Evolutionary conservation across 2,329 filamentous ascomycete genomes (phyloP), one percentile per base, ranked within the genome.

Genomic region (Pseudogymnoascus sp.): DNA sequence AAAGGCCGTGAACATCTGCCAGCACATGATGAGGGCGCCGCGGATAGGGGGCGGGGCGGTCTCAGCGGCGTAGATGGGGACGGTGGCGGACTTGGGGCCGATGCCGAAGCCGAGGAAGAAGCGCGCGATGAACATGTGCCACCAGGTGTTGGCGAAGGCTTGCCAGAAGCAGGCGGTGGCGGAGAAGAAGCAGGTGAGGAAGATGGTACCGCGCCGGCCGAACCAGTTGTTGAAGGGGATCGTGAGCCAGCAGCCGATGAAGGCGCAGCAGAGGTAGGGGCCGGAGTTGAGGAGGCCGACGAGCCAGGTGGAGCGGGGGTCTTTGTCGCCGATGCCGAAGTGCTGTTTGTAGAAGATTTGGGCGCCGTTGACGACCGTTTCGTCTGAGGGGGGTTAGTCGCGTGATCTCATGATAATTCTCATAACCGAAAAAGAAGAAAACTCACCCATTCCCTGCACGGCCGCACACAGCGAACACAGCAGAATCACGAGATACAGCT

Each of bases 211-310:
- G 2, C 88, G 81, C 59, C 89, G 84, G 11, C 89, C 89, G 66
- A 91, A 87, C 65, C 71, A 77, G 62, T 85, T 83, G 75, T 91
- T 91, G 73, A 91, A 81, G 0, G 89, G 89, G 38, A 87, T 84
- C 0, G 87, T 90, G 56, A 88, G 77, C 89, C 89, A 91, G 74
- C 88, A 91, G 19, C 88, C 87, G 59, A 88, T 73, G 46, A 90
- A 75, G 3, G 87, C 86, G 67, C 85, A 90, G 75, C 85, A 85
- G 22, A 90, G 80, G 67, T 88, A 87, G 0, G 84, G 84, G 0
- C 81, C 81, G 0, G 78, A 79, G 70, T 90, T 90, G 38, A 82
- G 77, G 6, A 89, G 78, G 12, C 85, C 88, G 3, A 83, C 72
- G 2, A 89, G 76, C 86, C 86, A 86, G 60, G 75, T 78, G 66